A percentile compares a stretch with the other conserved stretches of the same genome.
Conservation (phyloP, 129 eudicot species). For the Flaveria sonorensis region DNA sequence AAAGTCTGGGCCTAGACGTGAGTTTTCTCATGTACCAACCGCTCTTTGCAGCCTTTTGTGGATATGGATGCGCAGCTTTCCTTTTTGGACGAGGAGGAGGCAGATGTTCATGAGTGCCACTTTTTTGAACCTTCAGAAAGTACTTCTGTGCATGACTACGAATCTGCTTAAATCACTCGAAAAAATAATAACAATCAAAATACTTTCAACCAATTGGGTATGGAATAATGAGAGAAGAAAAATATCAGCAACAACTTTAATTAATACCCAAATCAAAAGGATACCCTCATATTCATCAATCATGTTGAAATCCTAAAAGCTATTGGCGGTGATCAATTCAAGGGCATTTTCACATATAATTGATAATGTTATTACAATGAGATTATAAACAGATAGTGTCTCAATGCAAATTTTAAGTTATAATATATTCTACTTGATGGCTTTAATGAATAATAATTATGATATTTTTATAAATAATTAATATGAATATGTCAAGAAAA, state of each 20-base stretch:
- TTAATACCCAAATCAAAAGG: background rate
- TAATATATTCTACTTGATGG: slow-evolving; percentile 1
- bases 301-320: background rate
- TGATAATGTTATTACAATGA: slow-evolving; percentile 17
- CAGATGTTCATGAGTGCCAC: slow-evolving; percentile 90
- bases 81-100: slow-evolving; percentile 98
- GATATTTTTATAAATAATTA: background rate
- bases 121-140: slow-evolving; percentile 86
- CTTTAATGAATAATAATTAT: slow-evolving; percentile 9
- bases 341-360: slow-evolving; percentile 1
- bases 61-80: slow-evolving; percentile 98
- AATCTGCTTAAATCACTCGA: slow-evolving; percentile 48
- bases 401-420: too few species aligned
- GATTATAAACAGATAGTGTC: background rate
- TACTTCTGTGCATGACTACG: slow-evolving; percentile 98
- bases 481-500: background rate
- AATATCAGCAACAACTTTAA: background rate
- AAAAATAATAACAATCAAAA: background rate
- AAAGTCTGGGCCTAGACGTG: background rate
- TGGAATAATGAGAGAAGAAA: background rate
- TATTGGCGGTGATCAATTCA: slow-evolving; percentile 13
- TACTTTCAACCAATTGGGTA: background rate
- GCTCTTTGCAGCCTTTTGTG: slow-evolving; percentile 87
- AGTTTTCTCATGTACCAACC: slow-evolving; percentile 41
- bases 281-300: slow-evolving; percentile 9